Evolutionary conservation across 2,329 filamentous ascomycete genomes (phyloP), one percentile per base, ranked within the genome.

Genomic region (Ophiocordyceps robertsii): DNA sequence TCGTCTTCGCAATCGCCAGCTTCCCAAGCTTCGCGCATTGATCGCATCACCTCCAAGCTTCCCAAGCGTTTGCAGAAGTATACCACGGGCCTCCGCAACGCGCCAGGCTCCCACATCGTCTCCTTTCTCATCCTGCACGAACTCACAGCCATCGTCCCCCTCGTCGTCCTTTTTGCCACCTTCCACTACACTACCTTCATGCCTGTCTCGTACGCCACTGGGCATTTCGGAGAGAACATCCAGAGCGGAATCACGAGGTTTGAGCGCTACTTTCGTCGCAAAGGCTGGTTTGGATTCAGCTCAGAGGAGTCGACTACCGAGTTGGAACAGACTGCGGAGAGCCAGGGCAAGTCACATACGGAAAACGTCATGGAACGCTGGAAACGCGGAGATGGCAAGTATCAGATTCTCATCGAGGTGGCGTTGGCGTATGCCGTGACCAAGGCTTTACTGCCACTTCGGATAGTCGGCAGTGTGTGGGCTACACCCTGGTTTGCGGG

Each of bases 91-190:
- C 75, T 98, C 3, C 76, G 80, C 44, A 70, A 74, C 43, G 88
- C 88, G 1, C 92, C 92, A 0, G 62, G 88, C 37, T 85, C 85
- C 1, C 87, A 95, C 63, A 70, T 94, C 36, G 77, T 82, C 2
- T 81, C 90, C 0, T 98, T 98, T 60, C 68, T 96, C 11, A 68
- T 95, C 33, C 72, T 98, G 0, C 92, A 98, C 66, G 92, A 98
- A 62, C 59, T 95, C 37, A 96, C 92, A 1, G 90, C 92, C 10
- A 66, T 95, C 11, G 61, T 90, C 1, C 90, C 90, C 0, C 64
- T 96, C 0, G 59, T 93, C 33, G 81, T 75, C 0, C 72, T 96
- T 1, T 79, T 84, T 19, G 80, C 72, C 1, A 58, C 77, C 2
- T 95, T 98, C 61, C 85, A 96, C 64, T 88, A 86, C 57, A 78